phyloP scores from a whole-genome alignment of 352 stramenopile genomes.

The Globisporangium heterothallicum region DNA sequence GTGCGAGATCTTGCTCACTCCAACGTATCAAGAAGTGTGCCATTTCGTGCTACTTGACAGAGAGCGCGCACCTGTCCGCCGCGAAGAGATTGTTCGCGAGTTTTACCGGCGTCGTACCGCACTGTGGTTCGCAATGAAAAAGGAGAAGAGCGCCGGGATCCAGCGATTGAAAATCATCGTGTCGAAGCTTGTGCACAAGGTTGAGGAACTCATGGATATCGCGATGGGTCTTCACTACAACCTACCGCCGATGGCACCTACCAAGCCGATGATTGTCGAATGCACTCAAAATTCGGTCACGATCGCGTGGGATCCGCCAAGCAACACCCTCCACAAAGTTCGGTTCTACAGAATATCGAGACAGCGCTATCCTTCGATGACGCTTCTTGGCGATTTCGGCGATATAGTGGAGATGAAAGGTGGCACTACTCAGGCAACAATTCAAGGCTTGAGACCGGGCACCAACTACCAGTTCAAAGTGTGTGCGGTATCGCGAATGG shows the following conservation, averaged over 20 bases:
- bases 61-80: constrained; percentile 35
- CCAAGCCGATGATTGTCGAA: constrained; percentile 46
- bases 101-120: constrained; percentile 65
- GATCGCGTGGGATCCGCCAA: constrained; percentile 62
- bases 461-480: constrained; percentile 86
- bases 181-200: constrained; percentile 83
- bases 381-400: constrained; percentile 73
- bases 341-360: constrained; percentile 76
- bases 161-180: constrained; percentile 85
- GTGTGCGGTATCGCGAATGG: constrained; percentile 78
- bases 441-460: constrained; percentile 73
- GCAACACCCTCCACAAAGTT: constrained; percentile 69
- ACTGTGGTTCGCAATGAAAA: constrained; percentile 76
- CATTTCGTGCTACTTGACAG: constrained; percentile 45
- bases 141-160: constrained; percentile 77
- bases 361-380: constrained; percentile 78
- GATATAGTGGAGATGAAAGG: constrained; percentile 76
- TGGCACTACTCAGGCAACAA: constrained; percentile 40
- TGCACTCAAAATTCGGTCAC: constrained; percentile 71
- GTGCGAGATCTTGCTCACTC: constrained; percentile 61
- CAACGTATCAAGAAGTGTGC: constrained; percentile 55
- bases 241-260: constrained; percentile 70
- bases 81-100: constrained; percentile 55
- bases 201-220: constrained; percentile 88
- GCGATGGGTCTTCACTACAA: constrained; percentile 81